Base-by-base conservation (phyloP, 441 rosid genomes). In the Corymbia citriodora region DNA sequence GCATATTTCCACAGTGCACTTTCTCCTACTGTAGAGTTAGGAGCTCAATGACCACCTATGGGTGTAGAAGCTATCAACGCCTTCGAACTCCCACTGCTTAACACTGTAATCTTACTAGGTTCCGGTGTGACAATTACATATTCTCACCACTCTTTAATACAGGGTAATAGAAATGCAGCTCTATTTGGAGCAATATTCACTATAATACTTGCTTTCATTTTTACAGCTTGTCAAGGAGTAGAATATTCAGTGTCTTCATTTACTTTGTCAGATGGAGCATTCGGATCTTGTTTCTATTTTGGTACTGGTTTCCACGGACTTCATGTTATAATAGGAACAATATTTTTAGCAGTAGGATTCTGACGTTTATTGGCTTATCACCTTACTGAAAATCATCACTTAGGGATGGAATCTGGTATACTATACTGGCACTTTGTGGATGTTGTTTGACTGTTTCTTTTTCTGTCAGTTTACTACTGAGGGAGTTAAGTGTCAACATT, bases 341-440 rank as follows among this genome's bases (percentile, higher is more conserved):
- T n/a, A n/a, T n/a, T n/a, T n/a, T n/a, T 52, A 10, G 54, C 54
- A 7, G 54, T 52, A 52, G 54, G 54, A 13, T 48, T 57, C 8
- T 55, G 12, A 17, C 21, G 63, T 45, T 59, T 33, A 9, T 59
- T 19, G 16, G 33, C 54, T 52, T 52, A 52, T 12, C 54, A 52
- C 11, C 11, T 52, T 7, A 52, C 54, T 7, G 54, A 52, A 52
- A 52, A 52, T 52, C 54, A 89, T 19, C 91, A 89, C 14, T 19
- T 89, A 29, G 91, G 91, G 61, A 29, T 83, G 5, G 91, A 89
- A 61, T 27, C 88, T 2, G 88, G 81, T 2, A 89, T 90, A 54
- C 23, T 90, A 40, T 90, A 90, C 33, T 90, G 91, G 74, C 91
- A 90, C 29, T 90, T 90, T 55, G 91, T 90, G 1, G 91, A 90